These are phyloP conservation scores for Zarea fungicola DNA, from an alignment of 2,329 filamentous ascomycete genomes.

Conservation along the genomic window DNA sequence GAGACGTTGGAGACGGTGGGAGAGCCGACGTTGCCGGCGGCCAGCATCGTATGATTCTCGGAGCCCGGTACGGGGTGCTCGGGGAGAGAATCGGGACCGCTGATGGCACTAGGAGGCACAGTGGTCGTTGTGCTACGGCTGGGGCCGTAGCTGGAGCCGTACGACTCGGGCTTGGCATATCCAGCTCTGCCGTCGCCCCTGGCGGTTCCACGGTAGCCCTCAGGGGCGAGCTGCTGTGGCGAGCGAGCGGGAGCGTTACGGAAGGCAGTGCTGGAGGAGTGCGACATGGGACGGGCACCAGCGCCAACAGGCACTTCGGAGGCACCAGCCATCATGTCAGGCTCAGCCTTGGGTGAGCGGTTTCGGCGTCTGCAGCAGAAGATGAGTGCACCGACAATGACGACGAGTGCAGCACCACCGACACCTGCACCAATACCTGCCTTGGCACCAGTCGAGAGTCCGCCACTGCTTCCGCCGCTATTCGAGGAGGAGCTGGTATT, in stretches of 20 bases:
- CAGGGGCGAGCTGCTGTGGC: slow-evolving; percentile 21
- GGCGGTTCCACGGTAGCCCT: slow-evolving; percentile 36
- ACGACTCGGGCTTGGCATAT: slow-evolving; percentile 33
- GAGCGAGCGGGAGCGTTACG: slow-evolving; percentile 23
- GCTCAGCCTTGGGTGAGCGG: slow-evolving; percentile 25
- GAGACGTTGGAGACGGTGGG: slow-evolving; percentile 1
- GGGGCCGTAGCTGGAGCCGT: slow-evolving; percentile 25
- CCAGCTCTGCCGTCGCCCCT: slow-evolving; percentile 34
- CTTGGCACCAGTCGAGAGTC: slow-evolving; percentile 38
- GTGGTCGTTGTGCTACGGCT: slow-evolving; percentile 18
- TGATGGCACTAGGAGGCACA: slow-evolving; percentile 6
- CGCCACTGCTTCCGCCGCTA: slow-evolving; percentile 17
- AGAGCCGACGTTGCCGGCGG: slow-evolving; percentile 4
- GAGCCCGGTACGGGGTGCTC: slow-evolving; percentile 22
- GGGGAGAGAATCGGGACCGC: slow-evolving; percentile 20
- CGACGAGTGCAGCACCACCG: slow-evolving; percentile 31
- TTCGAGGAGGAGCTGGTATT: slow-evolving; percentile 16
- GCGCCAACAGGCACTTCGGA: slow-evolving; percentile 38
- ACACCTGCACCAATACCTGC: slow-evolving; percentile 38
- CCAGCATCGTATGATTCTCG: slow-evolving; percentile 15
- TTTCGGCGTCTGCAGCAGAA: slow-evolving; percentile 27
- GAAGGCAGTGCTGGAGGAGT: slow-evolving; percentile 21
- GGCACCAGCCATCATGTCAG: slow-evolving; percentile 36
- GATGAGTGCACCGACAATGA: slow-evolving; percentile 26
- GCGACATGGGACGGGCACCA: slow-evolving; percentile 28